phyloP scores from a whole-genome alignment of 352 stramenopile species.

The Pythium monospermum region DNA sequence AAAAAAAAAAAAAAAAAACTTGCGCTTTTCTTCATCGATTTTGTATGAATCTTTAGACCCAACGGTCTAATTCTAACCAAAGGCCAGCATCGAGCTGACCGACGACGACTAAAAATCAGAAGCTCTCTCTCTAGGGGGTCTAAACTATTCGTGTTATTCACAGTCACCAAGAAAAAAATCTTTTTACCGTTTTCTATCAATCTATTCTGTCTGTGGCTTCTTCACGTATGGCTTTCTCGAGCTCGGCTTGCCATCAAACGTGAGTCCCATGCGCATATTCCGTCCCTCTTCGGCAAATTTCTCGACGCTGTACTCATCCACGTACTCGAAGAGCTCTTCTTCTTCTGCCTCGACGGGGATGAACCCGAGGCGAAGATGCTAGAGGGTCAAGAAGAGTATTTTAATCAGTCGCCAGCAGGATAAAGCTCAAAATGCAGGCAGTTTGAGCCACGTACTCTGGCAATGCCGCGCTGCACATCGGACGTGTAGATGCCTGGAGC shows the following conservation, averaged over 20 bases:
- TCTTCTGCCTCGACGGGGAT: slow-evolving; percentile 51
- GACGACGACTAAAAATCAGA: too few species aligned
- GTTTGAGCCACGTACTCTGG: slow-evolving; percentile 32
- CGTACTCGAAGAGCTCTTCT: slow-evolving; percentile 54
- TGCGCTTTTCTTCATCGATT: too few species aligned
- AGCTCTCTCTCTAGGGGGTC: too few species aligned
- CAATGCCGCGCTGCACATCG: slow-evolving; percentile 56
- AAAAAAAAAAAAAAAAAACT: too few species aligned
- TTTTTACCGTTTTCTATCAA: too few species aligned
- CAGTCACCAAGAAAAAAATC: too few species aligned
- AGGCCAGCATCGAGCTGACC: too few species aligned
- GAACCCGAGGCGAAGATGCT: slow-evolving; percentile 60
- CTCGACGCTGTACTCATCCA: slow-evolving; percentile 43
- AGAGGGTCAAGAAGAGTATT: slow-evolving; percentile 4
- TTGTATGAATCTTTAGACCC: too few species aligned
- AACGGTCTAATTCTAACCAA: too few species aligned
- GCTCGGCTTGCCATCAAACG: not conserved
- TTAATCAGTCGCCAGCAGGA: slow-evolving; percentile 3
- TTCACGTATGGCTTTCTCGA: too few species aligned
- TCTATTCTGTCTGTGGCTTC: too few species aligned
- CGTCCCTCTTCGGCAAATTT: slow-evolving; percentile 56
- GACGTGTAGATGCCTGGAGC: slow-evolving; percentile 72
- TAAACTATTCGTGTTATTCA: too few species aligned
- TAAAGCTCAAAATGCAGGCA: not conserved
- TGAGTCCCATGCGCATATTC: slow-evolving; percentile 41